These are phyloP conservation scores for Chrysoporthe austroafricana DNA, from an alignment of 2,329 filamentous ascomycete species.

Conservation along the genomic window DNA sequence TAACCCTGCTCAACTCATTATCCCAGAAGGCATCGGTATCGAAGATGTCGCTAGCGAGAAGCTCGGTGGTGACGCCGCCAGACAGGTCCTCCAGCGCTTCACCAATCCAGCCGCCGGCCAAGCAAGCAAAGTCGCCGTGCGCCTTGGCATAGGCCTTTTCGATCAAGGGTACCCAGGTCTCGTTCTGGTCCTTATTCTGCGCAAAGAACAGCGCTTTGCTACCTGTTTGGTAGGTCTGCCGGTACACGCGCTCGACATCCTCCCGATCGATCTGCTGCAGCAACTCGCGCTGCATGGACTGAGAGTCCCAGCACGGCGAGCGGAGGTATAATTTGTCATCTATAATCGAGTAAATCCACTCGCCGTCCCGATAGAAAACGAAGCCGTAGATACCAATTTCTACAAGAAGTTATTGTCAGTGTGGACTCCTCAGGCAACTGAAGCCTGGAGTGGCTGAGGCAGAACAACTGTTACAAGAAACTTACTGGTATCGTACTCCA, in stretches of 20 bases:
- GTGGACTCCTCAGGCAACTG: conserved; percentile 27
- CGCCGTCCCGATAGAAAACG: conserved; percentile 84
- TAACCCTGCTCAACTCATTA: conserved; percentile 76
- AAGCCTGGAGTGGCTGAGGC: conserved; percentile 29
- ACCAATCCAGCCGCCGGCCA: conserved; percentile 71
- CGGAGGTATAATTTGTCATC: conserved; percentile 89
- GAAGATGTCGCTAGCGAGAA: conserved; percentile 69
- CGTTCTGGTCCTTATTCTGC: conserved; percentile 73
- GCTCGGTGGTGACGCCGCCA: conserved; percentile 68
- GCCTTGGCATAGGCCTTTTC: conserved; percentile 84
- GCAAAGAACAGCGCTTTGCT: conserved; percentile 77
- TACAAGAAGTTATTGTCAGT: conserved; percentile 33
- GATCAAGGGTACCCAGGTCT: conserved; percentile 79
- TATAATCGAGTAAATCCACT: conserved; percentile 90
- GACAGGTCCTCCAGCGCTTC: conserved; percentile 64
- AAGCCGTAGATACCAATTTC: conserved; percentile 86
- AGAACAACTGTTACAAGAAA: conserved; percentile 38
- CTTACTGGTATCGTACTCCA: conserved; percentile 68
- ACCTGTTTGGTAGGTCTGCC: conserved; percentile 72
- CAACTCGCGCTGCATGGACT: conserved; percentile 70
- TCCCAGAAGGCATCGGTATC: conserved; percentile 80
- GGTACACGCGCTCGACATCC: conserved; percentile 66
- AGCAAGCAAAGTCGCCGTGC: conserved; percentile 76
- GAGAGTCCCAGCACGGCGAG: conserved; percentile 81
- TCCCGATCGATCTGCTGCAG: conserved; percentile 76